Evolutionary conservation across 192 early-diverging fungal genomes (phyloP), one percentile per base, ranked within the genome.

Genomic region (Podila epigama): DNA sequence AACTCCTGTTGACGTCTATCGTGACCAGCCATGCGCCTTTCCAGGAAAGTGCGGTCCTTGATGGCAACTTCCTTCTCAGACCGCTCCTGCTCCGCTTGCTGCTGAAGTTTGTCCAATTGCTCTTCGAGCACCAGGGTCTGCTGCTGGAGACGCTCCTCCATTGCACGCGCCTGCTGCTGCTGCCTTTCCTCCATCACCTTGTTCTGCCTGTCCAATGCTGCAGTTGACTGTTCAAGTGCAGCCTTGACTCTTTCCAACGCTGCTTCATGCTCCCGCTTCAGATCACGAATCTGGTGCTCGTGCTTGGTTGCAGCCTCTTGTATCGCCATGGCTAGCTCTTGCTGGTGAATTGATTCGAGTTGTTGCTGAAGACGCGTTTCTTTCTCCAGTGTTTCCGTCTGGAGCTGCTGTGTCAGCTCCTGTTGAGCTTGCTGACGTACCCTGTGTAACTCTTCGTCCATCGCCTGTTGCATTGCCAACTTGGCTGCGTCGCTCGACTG

Each of bases 1-100:
- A 75, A 65, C 27, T 75, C 72, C 54, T 75, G 67, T 9, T 67
- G 65, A 5, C 72, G 72, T 16, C 72, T 64, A 32, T 75, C 72
- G 6, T 75, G 72, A 27, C 72, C 72, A 5, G 60, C 72, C 65
- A 75, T 68, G 12, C 65, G 35, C 8, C 72, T 28, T 35, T 75
- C 72, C 33, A 75, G 29, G 60, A 63, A 75, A 1, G 72, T 68
- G 16, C 72, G 72, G 36, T 75, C 72, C 60, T 75, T 75, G 22
- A 77, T 13, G 8, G 73, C 73, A 13, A 55, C 52, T 22, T 77
- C 73, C 50, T 68, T 68, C 33, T 77, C 73, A 0, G 66, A 68
- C 8, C 66, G 59, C 16, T 77, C 73, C n/a, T 63, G 44, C 28
- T 77, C 73, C 0, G 33, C 40, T 31, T 77, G 66, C 48, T 53